phyloP scores from a whole-genome alignment of 352 stramenopile species.

The Achlya hypogyna region DNA sequence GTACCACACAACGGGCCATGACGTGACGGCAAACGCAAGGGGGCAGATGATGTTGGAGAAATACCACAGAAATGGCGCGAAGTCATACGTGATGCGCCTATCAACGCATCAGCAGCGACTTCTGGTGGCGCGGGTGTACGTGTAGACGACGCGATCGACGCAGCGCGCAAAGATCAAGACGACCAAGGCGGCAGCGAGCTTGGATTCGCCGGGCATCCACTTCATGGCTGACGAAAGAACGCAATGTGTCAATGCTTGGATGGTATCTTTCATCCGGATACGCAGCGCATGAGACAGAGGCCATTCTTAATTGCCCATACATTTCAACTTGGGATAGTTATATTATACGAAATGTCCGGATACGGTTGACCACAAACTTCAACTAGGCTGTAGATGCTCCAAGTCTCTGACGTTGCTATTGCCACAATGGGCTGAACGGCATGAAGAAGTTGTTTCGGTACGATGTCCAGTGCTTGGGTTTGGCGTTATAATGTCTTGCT shows the following conservation, averaged over 20 bases:
- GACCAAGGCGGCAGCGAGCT: slow-evolving; percentile 1
- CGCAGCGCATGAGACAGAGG: not conserved
- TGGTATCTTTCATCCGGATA: not conserved
- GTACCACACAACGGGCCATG: slow-evolving; percentile 19
- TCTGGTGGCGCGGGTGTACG: not conserved
- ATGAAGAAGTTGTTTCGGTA: too few species aligned
- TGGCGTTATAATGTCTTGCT: too few species aligned
- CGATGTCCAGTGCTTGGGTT: too few species aligned
- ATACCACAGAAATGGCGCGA: slow-evolving; percentile 20
- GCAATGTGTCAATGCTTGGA: not conserved
- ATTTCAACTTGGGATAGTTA: not conserved
- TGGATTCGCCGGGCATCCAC: not conserved
- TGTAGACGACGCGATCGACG: slow-evolving; percentile 17
- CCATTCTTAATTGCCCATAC: not conserved
- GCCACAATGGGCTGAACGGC: too few species aligned
- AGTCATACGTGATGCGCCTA: slow-evolving; percentile 14
- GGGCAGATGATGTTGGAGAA: slow-evolving; percentile 22
- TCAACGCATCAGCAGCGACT: too few species aligned
- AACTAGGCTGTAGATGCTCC: too few species aligned
- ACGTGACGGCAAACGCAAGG: slow-evolving; percentile 18
- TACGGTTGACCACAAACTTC: not conserved
- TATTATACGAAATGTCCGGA: not conserved
- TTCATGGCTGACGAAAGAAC: not conserved
- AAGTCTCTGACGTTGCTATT: too few species aligned
- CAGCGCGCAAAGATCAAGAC: slow-evolving; percentile 5